phyloP scores from a whole-genome alignment of 371 early-diverging fungal genomes.

The Syncephalastrum racemosum region DNA sequence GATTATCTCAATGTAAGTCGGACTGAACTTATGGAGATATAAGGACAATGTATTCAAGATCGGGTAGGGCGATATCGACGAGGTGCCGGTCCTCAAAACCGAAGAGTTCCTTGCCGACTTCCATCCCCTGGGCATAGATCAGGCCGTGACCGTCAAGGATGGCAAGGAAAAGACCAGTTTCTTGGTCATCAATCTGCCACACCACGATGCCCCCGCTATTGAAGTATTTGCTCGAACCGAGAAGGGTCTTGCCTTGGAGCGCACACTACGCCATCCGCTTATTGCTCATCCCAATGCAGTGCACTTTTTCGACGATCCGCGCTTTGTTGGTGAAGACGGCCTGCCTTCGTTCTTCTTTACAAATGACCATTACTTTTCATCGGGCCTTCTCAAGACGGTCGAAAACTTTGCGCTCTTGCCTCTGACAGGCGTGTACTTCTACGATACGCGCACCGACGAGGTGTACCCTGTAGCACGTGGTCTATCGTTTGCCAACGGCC shows the following conservation, averaged over 20 bases:
- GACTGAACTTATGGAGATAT: background rate
- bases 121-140: constrained; percentile 24
- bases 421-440: constrained; percentile 27
- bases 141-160: background rate
- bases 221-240: constrained; percentile 21
- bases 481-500: constrained; percentile 38
- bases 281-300: constrained; percentile 36
- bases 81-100: background rate
- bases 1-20: constrained; percentile 24
- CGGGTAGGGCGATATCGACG: background rate
- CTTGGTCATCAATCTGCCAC: constrained; percentile 24
- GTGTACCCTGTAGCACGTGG: constrained; percentile 25
- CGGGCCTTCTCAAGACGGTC: constrained; percentile 16
- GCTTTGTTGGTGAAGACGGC: constrained; percentile 29
- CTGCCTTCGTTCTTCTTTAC: constrained; percentile 45
- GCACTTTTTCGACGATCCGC: constrained; percentile 21
- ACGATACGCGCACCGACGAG: constrained; percentile 27
- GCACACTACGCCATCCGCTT: constrained; percentile 22
- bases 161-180: constrained; percentile 5
- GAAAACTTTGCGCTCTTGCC: constrained; percentile 32
- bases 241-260: constrained; percentile 18
- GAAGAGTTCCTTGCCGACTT: constrained; percentile 4
- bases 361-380: constrained; percentile 30
- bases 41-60: background rate
- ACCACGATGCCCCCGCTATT: constrained; percentile 11